phyloP scores from a whole-genome alignment of 768 basidiomycete species.

The Gymnopilus junonius region DNA sequence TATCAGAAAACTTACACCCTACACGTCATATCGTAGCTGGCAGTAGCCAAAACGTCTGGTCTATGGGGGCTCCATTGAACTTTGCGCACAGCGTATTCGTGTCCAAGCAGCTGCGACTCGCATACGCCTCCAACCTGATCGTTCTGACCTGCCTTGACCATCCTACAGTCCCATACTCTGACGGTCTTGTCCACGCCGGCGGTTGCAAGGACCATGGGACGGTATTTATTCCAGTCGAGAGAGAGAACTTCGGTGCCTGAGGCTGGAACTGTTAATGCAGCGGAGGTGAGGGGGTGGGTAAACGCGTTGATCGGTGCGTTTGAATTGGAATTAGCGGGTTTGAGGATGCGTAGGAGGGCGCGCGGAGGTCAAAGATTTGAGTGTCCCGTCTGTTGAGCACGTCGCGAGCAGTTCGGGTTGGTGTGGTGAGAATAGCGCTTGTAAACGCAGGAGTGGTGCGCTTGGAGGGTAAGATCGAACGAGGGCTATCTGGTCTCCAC shows the following conservation, averaged over 20 bases:
- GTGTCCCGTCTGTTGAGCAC: constrained; percentile 47
- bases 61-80: constrained; percentile 89
- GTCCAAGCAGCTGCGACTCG: constrained; percentile 74
- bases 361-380: constrained; percentile 71
- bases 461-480: constrained; percentile 83
- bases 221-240: constrained; percentile 94
- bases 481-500: constrained; percentile 87
- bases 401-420: constrained; percentile 81
- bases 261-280: constrained; percentile 81
- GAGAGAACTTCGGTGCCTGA: constrained; percentile 79
- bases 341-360: constrained; percentile 54
- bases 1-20: constrained; percentile 66
- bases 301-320: constrained; percentile 55
- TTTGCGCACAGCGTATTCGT: constrained; percentile 90
- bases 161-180: constrained; percentile 88
- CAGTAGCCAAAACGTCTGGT: constrained; percentile 66
- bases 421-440: constrained; percentile 91
- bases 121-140: constrained; percentile 72
- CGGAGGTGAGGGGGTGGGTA: constrained; percentile 68
- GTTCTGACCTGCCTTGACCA: constrained; percentile 64
- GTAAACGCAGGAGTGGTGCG: constrained; percentile 86
- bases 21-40: constrained; percentile 85
- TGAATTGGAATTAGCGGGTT: constrained; percentile 44
- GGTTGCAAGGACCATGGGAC: constrained; percentile 75
- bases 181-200: constrained; percentile 78